Base-by-base conservation (phyloP, 1,139 yeast species). In the Suhomyces ambrosiae region DNA sequence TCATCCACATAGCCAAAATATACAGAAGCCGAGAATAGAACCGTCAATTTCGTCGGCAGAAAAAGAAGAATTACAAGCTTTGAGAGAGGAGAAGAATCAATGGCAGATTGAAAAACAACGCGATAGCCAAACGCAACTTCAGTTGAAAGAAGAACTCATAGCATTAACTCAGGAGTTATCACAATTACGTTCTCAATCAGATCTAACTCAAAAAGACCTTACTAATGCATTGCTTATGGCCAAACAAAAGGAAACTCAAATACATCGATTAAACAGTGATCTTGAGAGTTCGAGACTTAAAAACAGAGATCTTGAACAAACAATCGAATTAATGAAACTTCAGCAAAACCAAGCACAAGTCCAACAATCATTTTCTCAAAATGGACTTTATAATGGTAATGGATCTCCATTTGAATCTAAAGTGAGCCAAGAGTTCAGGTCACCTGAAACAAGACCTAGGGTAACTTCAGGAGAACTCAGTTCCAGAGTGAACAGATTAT, bases 241-340 rank as follows among this genome's bases (percentile, higher is more conserved):
- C 19, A 82, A 82, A 54, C 80, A 85, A 30, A 80, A 79, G 46
- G 92, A 84, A 36, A 77, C 85, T 0, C 88, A 81, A 51, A 61
- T 84, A 4, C 67, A 73, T 25, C 63, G 90, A 31, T 65, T 79
- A 13, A 74, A 68, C 35, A 74, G 80, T 33, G 92, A 85, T 48
- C 59, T 80, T 33, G 88, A 82, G 32, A 71, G 69, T 35, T 65
- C 79, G 7, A 71, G 73, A 42, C 56, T 69, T 19, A 71, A 74
- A 46, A 68, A 76, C 6, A 54, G 69, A 18, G 78, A 74, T 44
- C 57, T 80, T 32, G 83, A 82, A 50, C 70, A 68, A 41, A 76
- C 76, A 28, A 60, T 76, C 28, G 80, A 74, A 45, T 57, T 71
- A 56, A 59, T 70, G 66, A 68, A 59, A 38, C 60, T 60, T 17